Evolutionary conservation across 2,329 filamentous ascomycete species (phyloP).

Genomic region (Coccinonectria pachysandricola): DNA sequence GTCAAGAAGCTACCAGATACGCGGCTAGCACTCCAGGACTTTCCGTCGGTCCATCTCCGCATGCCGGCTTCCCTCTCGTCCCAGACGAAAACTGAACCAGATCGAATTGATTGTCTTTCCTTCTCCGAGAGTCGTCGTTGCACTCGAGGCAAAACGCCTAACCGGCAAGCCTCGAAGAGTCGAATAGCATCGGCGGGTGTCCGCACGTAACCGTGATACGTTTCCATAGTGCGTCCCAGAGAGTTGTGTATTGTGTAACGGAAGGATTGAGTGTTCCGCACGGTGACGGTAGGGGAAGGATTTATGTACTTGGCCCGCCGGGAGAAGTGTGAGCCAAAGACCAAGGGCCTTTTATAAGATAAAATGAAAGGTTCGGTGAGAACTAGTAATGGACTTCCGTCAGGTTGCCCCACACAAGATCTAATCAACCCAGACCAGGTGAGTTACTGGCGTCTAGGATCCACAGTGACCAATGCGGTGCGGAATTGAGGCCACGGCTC

Average conservation of each 20-base stretch:
- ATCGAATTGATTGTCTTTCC: constrained; percentile 90
- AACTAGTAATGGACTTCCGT: constrained; percentile 13
- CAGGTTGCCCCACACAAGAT: constrained; percentile 19
- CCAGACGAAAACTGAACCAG: constrained; percentile 98
- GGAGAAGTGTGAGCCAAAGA: too few relatives aligned
- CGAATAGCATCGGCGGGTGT: constrained; percentile 96
- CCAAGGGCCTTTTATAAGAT: too few relatives aligned
- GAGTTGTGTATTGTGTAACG: not conserved
- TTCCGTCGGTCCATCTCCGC: constrained; percentile 96
- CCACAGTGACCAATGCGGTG: constrained; percentile 16
- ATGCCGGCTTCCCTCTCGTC: constrained; percentile 97
- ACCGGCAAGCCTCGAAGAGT: constrained; percentile 91
- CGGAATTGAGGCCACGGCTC: constrained; percentile 18
- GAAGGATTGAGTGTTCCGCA: too few relatives aligned
- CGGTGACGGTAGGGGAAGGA: constrained; percentile 9
- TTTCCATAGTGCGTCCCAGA: constrained; percentile 63
- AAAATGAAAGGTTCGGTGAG: constrained; percentile 12
- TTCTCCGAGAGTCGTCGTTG: constrained; percentile 92
- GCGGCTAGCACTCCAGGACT: constrained; percentile 96
- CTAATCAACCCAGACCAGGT: constrained; percentile 16
- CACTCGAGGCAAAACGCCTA: constrained; percentile 81
- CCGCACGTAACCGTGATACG: constrained; percentile 88
- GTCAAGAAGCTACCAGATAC: constrained; percentile 97
- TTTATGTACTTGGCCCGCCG: too few relatives aligned
- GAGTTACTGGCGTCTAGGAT: constrained; percentile 13